Evolutionary conservation across 345 rosid genomes (phyloP), one percentile per base, ranked within the genome.

Genomic region (Iberis pinnata): DNA sequence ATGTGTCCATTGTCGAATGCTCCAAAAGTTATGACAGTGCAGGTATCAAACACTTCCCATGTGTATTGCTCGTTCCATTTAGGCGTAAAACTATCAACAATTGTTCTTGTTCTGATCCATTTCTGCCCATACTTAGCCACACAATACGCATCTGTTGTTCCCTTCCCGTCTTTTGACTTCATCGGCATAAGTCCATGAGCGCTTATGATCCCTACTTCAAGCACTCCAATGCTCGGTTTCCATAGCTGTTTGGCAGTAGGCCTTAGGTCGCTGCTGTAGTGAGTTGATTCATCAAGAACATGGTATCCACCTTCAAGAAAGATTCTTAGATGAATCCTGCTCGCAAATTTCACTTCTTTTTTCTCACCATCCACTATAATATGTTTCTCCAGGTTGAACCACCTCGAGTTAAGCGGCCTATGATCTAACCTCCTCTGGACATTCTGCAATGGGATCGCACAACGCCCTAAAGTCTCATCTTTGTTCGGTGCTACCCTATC

Each of bases 41-140:
- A 86, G 6, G 97, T 93, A 80, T 89, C 95, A 7, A 61, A 81
- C 44, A 86, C 97, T 70, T 89, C 97, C 95, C 97, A 89, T 9
- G 95, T 89, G 43, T 89, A 89, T 33, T 89, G 97, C 69, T 89
- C 97, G n/a, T 89, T 86, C 97, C 97, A 89, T 68, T 73, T 89
- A n/a, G 97, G 97, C 0, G 67, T 74, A 67, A 80, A 80, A 76
- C 86, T 89, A 66, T 89, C 97, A 0, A 83, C 81, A 64, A 89
- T 83, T 2, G 97, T 86, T 54, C 97, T 73, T 0, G 97, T 89
- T 15, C 97, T 80, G 46, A 89, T 65, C 97, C 97, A 89, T 63
- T 89, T 89, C 68, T 78, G 89, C 9, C 97, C 95, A 6, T 83
- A 89, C 53, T 89, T 89, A 4, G 97, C 97, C 62, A 89, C 95